phyloP scores from a whole-genome alignment of 2,329 filamentous ascomycete genomes.

The Chaetomiaceae sp. region DNA sequence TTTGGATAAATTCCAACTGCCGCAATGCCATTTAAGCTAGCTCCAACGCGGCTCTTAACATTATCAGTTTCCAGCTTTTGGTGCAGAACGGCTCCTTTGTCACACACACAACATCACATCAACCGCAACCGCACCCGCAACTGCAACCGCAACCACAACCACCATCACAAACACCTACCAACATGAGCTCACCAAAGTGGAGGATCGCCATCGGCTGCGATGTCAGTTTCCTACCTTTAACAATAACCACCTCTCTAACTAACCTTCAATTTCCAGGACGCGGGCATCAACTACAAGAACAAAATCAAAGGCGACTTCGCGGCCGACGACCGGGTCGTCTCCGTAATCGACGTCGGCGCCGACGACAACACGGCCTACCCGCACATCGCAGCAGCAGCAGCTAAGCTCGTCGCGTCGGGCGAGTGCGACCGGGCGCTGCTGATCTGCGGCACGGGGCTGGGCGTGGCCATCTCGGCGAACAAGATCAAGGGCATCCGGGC shows the following conservation, averaged over 20 bases:
- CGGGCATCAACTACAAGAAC: conserved; percentile 73
- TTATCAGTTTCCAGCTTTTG: conserved; percentile 10
- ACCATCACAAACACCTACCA: conserved; percentile 19
- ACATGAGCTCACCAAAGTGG: conserved; percentile 43
- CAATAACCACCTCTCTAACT: neutral
- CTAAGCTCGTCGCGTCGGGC: conserved; percentile 55
- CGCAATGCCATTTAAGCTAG: conserved; percentile 16
- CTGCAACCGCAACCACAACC: neutral
- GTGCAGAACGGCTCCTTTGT: neutral
- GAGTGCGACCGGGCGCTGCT: conserved; percentile 72
- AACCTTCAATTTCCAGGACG: conserved; percentile 45
- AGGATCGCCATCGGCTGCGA: conserved; percentile 51
- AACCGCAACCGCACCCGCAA: no score
- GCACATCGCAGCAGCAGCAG: conserved; percentile 69
- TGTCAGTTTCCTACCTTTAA: conserved; percentile 34
- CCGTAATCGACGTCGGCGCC: conserved; percentile 67
- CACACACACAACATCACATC: conserved; percentile 5
- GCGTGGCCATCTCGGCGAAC: conserved; percentile 85
- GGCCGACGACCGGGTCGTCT: conserved; percentile 59
- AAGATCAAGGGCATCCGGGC: conserved; percentile 79
- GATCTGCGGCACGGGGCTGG: conserved; percentile 82
- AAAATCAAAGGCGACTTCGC: conserved; percentile 70
- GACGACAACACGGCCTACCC: conserved; percentile 79
- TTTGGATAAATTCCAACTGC: conserved; percentile 24
- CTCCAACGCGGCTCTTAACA: conserved; percentile 5